Base-by-base conservation (phyloP, 768 basidiomycete species). In the Panaeolus papilionaceus region DNA sequence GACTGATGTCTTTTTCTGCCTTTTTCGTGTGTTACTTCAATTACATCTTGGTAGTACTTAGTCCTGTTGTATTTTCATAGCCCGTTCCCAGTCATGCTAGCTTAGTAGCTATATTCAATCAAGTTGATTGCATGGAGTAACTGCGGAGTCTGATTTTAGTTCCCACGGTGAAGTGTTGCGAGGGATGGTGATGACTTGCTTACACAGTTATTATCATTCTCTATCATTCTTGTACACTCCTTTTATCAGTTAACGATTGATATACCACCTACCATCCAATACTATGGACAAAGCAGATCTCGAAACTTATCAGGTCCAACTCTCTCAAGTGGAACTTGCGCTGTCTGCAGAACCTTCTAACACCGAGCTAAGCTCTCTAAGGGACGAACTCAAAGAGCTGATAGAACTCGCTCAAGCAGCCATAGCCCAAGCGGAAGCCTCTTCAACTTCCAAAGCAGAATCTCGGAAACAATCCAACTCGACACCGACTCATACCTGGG, bases 231-330 rank as follows among this genome's bases (percentile, higher is more conserved):
- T 49, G 47, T 12, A 45, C 64, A 38, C 42, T 63, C 28, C 61
- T 51, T 58, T 38, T 39, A 28, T 38, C 47, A 42, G 44, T 18
- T 33, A 49, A 61, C 37, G 3, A 33, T 3, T 33, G 33, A 33
- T 33, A 33, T 33, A 63, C 38, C 61, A 58, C 67, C 38, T 28
- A 69, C 61, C 66, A 62, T 28, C 61, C 66, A 26, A 65, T 62
- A 61, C 66, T 33, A 86, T 87, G 85, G 85, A 93, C 76, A 88
- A 87, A 73, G 82, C 86, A 67, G 94, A 95, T 78, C 87, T 96
- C 67, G 94, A 96, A 79, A 93, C 92, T 1, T 95, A 95, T 75
- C 92, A 95, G 81, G 92, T 92, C 11, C 93, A 94, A 76, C 89
- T 95, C 67, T 88, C 90, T n/a, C 93, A 95, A 76, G 94, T 96